Percentiles rank a stretch among this genome's conserved stretches.
These are phyloP conservation scores for Takashimella koratensis DNA, from an alignment of 1,284 basidiomycete species.

Conservation along the genomic window DNA sequence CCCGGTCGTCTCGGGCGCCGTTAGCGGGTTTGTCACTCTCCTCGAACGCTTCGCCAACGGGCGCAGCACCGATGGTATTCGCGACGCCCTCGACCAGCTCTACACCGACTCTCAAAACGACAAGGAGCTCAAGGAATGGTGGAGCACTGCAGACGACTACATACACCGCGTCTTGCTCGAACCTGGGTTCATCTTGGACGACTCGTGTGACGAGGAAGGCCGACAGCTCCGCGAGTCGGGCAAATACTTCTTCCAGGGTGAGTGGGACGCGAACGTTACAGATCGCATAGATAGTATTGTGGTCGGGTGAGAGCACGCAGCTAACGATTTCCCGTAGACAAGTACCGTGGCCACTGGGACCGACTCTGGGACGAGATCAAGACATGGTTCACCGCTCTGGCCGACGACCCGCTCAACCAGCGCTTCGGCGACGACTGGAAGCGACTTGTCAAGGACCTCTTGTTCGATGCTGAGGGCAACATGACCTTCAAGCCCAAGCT, in stretches of 20 bases:
- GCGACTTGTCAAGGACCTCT: conserved; percentile 72
- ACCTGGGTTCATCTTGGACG: conserved; percentile 82
- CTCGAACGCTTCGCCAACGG: conserved; percentile 89
- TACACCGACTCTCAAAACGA: conserved; percentile 74
- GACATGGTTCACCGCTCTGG: conserved; percentile 76
- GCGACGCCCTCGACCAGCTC: conserved; percentile 68
- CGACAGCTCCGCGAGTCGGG: conserved; percentile 63
- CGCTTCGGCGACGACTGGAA: conserved; percentile 80
- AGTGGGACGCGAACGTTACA: too few relatives aligned
- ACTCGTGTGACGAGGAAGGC: conserved; percentile 64
- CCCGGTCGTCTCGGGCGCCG: conserved; percentile 58
- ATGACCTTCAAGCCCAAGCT: conserved; percentile 83
- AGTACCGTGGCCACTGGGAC: conserved; percentile 82
- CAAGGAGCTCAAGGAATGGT: conserved; percentile 73
- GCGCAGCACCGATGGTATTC: conserved; percentile 60
- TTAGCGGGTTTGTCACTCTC: conserved; percentile 62
- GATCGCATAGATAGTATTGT: too few relatives aligned
- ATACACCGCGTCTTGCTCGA: conserved; percentile 73
- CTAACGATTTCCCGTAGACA: conserved; percentile 54
- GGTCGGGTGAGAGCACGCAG: too few relatives aligned
- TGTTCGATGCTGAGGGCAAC: conserved; percentile 71
- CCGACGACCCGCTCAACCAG: conserved; percentile 76
- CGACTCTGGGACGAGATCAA: conserved; percentile 66
- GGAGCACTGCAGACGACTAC: conserved; percentile 62
- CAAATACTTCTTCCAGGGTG: conserved; percentile 65